Conservation (phyloP, 78 protist species). For the Dictyostelium discoideum region DNA sequence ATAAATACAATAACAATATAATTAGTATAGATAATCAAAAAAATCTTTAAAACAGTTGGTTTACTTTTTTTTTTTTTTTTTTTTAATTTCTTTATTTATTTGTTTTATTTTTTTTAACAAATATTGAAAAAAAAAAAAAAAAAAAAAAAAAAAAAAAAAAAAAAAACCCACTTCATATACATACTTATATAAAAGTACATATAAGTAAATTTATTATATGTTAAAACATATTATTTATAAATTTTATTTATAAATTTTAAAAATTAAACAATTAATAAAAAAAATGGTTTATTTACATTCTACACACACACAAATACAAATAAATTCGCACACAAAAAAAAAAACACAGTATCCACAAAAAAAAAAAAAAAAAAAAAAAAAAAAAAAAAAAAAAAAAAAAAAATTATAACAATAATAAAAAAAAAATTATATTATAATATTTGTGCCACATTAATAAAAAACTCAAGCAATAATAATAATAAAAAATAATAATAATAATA, state of each 20-base stretch:
- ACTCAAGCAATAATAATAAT: neutral
- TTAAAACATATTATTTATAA: neutral
- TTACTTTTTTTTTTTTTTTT: constrained; percentile 1
- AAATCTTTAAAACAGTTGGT: constrained; percentile 1
- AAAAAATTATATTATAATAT: too few relatives aligned
- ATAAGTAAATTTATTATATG: neutral
- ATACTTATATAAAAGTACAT: neutral
- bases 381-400: too few relatives aligned
- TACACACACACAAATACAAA: neutral
- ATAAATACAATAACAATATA: neutral
- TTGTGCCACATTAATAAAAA: neutral
- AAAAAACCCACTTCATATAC: neutral
- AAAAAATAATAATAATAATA: too few relatives aligned
- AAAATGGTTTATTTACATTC: neutral
- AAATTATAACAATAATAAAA: neutral
- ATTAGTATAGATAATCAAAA: neutral
- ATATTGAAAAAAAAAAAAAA: neutral
- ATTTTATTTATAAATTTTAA: neutral
- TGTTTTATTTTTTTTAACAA: neutral
- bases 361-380: too few relatives aligned
- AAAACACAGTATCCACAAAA: neutral
- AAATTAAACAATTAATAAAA: neutral
- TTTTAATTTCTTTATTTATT: neutral
- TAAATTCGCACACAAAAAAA: neutral
- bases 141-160: neutral